A percentile compares a stretch with the other conserved stretches of the same genome.
Conservation (phyloP, 495 filamentous ascomycete genomes). For the Apodospora peruviana region DNA sequence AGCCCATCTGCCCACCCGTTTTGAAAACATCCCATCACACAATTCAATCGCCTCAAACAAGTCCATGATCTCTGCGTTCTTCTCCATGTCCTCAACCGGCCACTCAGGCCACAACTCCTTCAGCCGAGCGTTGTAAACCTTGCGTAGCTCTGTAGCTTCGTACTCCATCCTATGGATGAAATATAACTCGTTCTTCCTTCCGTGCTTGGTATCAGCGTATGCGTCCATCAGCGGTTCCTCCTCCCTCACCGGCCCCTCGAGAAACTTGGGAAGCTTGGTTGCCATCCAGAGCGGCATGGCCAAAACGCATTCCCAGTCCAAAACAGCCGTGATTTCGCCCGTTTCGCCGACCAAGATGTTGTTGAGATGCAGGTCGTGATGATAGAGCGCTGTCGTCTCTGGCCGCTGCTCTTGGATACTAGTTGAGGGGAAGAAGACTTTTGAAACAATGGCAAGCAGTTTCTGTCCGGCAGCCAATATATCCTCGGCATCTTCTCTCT, state of each 20-base stretch:
- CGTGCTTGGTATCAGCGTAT: constrained; percentile 21
- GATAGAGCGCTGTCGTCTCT: constrained; percentile 33
- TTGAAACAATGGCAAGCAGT: too few species aligned
- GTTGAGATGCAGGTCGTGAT: constrained; percentile 38
- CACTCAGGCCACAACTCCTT: constrained; percentile 13
- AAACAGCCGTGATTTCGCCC: constrained; percentile 35
- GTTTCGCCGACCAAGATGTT: constrained; percentile 46
- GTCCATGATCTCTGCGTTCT: too few species aligned
- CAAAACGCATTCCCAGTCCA: constrained; percentile 50
- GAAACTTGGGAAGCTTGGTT: constrained; percentile 38
- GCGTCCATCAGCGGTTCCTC: constrained; percentile 21
- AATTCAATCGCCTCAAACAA: too few species aligned
- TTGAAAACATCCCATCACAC: too few species aligned
- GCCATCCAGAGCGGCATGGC: constrained; percentile 40
- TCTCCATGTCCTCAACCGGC: too few species aligned
- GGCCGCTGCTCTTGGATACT: background rate
- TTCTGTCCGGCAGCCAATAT: too few species aligned
- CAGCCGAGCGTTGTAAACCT: constrained; percentile 17
- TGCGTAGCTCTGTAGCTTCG: constrained; percentile 19
- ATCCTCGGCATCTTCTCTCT: too few species aligned
- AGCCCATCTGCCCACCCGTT: too few species aligned
- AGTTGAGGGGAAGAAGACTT: constrained; percentile 12
- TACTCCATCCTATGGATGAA: constrained; percentile 24
- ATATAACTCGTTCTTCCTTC: constrained; percentile 19
- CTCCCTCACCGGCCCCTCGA: constrained; percentile 20